Conservation (phyloP, 1,284 basidiomycete genomes). For the Ganoderma leucocontextum region DNA sequence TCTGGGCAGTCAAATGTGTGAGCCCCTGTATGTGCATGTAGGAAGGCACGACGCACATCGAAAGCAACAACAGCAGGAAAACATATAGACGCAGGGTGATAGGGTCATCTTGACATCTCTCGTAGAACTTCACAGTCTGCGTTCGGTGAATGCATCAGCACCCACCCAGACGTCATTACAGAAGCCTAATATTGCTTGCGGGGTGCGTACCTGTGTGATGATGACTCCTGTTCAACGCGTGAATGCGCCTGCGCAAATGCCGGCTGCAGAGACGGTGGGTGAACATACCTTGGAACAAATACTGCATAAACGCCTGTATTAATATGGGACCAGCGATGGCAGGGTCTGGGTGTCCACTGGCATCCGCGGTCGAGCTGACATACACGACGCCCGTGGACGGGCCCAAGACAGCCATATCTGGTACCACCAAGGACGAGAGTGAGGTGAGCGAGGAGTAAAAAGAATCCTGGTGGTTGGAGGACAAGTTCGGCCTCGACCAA, state of each 20-base stretch:
- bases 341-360: conserved; percentile 22
- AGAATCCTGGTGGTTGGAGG: neutral
- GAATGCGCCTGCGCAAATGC: neutral
- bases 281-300: conserved; percentile 35
- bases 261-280: neutral
- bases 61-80: conserved; percentile 47
- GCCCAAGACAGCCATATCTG: neutral
- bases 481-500: neutral
- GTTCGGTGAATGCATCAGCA: conserved; percentile 13
- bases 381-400: neutral
- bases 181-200: neutral
- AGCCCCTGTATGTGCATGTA: no score
- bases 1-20: conserved; percentile 36
- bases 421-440: neutral
- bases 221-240: conserved; percentile 47
- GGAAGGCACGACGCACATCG: conserved; percentile 47
- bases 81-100: conserved; percentile 52
- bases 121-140: conserved; percentile 57
- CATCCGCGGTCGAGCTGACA: neutral
- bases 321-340: conserved; percentile 32
- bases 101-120: conserved; percentile 53
- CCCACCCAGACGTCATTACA: neutral
- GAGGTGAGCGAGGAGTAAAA: neutral
- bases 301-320: conserved; percentile 36
- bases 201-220: conserved; percentile 41